Percentiles rank a stretch among this genome's conserved stretches.
These are phyloP conservation scores for Tardiomyces depauwii DNA, from an alignment of 1,139 yeast genomes.

Conservation along the genomic window DNA sequence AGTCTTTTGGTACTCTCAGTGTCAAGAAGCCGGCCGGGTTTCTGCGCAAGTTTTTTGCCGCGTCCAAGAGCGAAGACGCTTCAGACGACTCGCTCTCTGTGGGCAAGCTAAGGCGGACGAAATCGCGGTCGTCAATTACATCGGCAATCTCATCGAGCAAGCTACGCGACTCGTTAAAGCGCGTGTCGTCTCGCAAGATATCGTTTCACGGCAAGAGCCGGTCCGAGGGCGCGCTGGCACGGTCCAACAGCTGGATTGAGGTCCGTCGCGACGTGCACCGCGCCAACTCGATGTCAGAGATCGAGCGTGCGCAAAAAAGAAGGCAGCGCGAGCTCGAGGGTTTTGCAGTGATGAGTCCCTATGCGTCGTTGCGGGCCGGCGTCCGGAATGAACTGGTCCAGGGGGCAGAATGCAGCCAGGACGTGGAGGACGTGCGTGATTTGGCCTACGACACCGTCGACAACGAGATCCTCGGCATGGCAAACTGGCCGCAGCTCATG, in stretches of 20 bases:
- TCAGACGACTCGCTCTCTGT: background rate
- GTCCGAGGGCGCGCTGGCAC: background rate
- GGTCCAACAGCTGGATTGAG: conserved; percentile 32
- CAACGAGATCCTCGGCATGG: conserved; percentile 16
- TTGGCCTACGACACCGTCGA: conserved; percentile 21
- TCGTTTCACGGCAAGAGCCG: background rate
- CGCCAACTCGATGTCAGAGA: conserved; percentile 59
- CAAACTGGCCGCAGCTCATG: conserved; percentile 27
- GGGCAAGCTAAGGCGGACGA: conserved; percentile 9
- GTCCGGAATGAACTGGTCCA: background rate
- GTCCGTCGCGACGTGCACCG: conserved; percentile 56
- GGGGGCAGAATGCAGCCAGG: background rate
- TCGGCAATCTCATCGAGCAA: conserved; percentile 12
- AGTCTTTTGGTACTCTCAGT: conserved; percentile 11
- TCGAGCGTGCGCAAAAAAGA: conserved; percentile 60
- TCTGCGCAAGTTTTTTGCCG: conserved; percentile 40
- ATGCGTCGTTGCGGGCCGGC: conserved; percentile 13
- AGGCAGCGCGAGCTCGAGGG: conserved; percentile 59
- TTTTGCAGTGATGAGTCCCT: conserved; percentile 56
- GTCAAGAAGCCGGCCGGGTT: conserved; percentile 33
- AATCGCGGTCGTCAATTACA: conserved; percentile 16
- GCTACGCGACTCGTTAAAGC: conserved; percentile 8
- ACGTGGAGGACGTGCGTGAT: conserved; percentile 9
- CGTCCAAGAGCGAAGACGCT: background rate
- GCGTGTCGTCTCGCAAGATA: conserved; percentile 5